phyloP scores from a whole-genome alignment of 75 land plant genomes.

The Chamaecyparis obtusa region DNA sequence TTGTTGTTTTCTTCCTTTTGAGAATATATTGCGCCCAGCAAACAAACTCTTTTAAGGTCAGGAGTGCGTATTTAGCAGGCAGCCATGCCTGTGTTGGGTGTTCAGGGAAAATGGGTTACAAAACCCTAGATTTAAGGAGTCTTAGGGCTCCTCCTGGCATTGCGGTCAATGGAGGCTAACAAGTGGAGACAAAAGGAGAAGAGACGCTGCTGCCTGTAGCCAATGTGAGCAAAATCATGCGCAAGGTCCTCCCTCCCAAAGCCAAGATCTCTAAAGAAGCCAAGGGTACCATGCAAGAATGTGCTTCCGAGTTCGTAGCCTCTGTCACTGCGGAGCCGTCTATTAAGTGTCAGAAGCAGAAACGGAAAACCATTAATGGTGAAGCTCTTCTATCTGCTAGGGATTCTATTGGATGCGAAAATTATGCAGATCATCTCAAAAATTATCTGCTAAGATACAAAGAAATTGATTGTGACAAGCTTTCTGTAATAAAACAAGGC shows the following conservation, averaged over 20 bases:
- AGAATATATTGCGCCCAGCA: too few species aligned
- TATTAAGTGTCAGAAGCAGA: conserved; percentile 35
- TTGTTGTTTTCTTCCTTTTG: too few species aligned
- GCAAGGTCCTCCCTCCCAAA: conserved; percentile 32
- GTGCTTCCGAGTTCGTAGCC: conserved; percentile 48
- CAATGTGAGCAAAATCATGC: conserved; percentile 49
- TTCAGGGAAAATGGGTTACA: background rate
- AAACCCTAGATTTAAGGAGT: background rate
- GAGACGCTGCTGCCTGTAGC: conserved; percentile 43
- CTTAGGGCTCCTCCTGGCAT: background rate
- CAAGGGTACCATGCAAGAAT: conserved; percentile 5
- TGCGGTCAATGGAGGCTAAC: background rate
- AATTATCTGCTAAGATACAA: conserved; percentile 49
- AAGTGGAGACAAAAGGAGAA: conserved; percentile 19
- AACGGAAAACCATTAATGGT: conserved; percentile 68
- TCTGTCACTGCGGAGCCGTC: conserved; percentile 33
- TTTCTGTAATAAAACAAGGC: background rate
- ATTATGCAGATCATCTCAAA: conserved; percentile 51
- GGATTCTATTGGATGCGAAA: conserved; percentile 57
- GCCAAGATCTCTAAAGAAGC: conserved; percentile 48
- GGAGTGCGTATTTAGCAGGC: too few species aligned
- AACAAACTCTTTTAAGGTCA: too few species aligned
- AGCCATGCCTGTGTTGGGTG: too few species aligned
- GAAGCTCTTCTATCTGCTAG: conserved; percentile 66
- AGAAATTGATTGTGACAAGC: conserved; percentile 30